phyloP scores from a whole-genome alignment of 345 rosid species.

The Aquilaria yunnanensis region DNA sequence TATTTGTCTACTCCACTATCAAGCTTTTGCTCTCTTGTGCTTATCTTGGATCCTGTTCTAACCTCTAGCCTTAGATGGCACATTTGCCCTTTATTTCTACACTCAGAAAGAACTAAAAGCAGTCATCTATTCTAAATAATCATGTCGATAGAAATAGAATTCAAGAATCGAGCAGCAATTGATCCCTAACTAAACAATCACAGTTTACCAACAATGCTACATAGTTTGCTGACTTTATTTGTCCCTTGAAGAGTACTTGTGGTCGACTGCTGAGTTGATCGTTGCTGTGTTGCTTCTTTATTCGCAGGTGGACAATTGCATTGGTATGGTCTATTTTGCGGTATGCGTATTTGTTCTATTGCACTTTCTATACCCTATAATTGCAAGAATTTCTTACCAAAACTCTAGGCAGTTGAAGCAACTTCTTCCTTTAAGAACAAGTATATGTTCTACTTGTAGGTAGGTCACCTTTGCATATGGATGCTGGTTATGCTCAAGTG shows the following conservation, averaged over 20 bases:
- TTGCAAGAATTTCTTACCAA: not conserved
- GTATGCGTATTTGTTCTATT: conserved; percentile 33
- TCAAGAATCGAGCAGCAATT: too few relatives aligned
- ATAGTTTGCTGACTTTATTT: too few relatives aligned
- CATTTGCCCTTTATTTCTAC: conserved; percentile 36
- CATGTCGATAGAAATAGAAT: too few relatives aligned
- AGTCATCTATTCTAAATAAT: too few relatives aligned
- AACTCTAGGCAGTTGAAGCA: not conserved
- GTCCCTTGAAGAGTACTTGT: too few relatives aligned
- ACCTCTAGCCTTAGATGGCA: conserved; percentile 20
- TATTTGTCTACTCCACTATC: conserved; percentile 23
- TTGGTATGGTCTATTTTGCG: conserved; percentile 80
- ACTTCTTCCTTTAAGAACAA: not conserved
- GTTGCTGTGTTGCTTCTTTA: conserved; percentile 1
- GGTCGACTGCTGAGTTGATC: not conserved
- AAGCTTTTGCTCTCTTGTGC: conserved; percentile 29
- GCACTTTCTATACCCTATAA: not conserved
- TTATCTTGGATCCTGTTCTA: conserved; percentile 15
- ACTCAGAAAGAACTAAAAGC: conserved; percentile 25
- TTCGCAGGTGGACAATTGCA: conserved; percentile 84
- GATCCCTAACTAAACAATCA: too few relatives aligned
- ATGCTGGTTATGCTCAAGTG: conserved; percentile 39
- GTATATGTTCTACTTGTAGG: conserved; percentile 25
- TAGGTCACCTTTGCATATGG: conserved; percentile 69
- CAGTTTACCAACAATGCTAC: too few relatives aligned